Evolutionary conservation across 495 filamentous ascomycete genomes (phyloP).

Genomic region (Neurospora sp.): DNA sequence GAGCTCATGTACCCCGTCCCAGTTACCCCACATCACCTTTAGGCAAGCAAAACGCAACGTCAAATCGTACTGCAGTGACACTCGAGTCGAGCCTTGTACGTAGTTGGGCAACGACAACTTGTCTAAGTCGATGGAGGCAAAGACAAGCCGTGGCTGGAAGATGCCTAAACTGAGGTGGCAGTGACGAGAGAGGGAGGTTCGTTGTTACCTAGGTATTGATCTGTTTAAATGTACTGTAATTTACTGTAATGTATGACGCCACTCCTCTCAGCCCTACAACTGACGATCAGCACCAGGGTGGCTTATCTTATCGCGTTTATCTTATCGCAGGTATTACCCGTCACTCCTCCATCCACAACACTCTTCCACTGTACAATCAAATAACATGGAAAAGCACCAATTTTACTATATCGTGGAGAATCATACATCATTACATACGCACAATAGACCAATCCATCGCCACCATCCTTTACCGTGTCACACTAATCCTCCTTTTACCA

Average conservation of each 20-base stretch:
- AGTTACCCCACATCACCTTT: neutral
- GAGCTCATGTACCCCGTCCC: neutral
- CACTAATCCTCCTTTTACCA: neutral
- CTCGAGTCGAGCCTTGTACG: neutral
- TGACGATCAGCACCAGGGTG: neutral
- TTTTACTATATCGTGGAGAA: neutral
- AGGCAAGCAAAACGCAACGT: neutral
- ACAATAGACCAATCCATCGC: neutral
- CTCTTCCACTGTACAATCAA: neutral
- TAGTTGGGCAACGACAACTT: neutral
- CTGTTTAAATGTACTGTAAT: neutral
- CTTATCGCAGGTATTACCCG: neutral
- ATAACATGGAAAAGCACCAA: too few relatives aligned
- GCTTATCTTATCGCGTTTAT: neutral
- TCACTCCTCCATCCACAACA: neutral
- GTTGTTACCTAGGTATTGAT: neutral
- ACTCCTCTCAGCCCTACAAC: neutral
- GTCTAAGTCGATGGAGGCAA: neutral
- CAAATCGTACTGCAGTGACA: neutral
- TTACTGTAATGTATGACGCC: neutral
- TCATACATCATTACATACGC: neutral
- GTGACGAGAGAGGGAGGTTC: neutral
- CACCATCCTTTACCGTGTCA: neutral
- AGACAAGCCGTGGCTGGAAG: neutral
- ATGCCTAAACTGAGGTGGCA: neutral